A percentile compares a stretch with the other conserved stretches of the same genome.
Evolutionary conservation across 257 asterid species (phyloP).

Genomic region (Linaria vulgaris): DNA sequence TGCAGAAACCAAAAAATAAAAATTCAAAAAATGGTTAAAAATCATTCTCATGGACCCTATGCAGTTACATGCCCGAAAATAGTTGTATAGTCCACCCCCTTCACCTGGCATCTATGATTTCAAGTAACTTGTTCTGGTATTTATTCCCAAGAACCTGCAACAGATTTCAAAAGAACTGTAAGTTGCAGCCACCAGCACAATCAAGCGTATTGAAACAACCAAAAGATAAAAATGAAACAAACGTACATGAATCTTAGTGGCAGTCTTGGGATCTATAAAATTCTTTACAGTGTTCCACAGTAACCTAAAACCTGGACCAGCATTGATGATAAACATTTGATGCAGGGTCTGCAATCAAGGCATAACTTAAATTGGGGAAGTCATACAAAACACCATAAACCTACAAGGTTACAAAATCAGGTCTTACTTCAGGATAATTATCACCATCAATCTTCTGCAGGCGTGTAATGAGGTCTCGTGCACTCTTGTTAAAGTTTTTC

Average conservation of each 20-base stretch:
- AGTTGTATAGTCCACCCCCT: conserved; percentile 17
- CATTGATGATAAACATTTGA: conserved; percentile 83
- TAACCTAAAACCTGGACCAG: conserved; percentile 79
- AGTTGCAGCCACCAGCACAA: conserved; percentile 23
- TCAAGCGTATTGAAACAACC: conserved; percentile 13
- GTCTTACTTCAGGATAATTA: conserved; percentile 77
- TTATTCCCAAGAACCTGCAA: conserved; percentile 74
- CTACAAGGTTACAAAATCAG: conserved; percentile 25
- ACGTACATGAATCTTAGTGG: conserved; percentile 73
- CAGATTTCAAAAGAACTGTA: conserved; percentile 21
- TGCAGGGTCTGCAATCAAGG: conserved; percentile 65
- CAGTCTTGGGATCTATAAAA: conserved; percentile 71
- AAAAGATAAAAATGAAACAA: conserved; percentile 14
- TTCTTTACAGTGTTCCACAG: conserved; percentile 69
- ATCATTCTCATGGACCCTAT: conserved; percentile 13
- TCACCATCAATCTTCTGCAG: conserved; percentile 89
- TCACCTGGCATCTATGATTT: conserved; percentile 71
- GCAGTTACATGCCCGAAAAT: conserved; percentile 17
- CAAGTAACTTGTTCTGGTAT: conserved; percentile 79
- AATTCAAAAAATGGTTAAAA: too few species aligned
- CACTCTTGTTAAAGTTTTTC: conserved; percentile 70
- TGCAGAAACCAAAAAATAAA: conserved; percentile 34
- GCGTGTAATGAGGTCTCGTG: conserved; percentile 70
- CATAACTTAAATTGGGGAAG: conserved; percentile 27
- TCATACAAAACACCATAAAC: conserved; percentile 19